Evolutionary conservation across 2,329 filamentous ascomycete genomes (phyloP), one percentile per base, ranked within the genome.

Genomic region (Nothomitra cinnamomea): DNA sequence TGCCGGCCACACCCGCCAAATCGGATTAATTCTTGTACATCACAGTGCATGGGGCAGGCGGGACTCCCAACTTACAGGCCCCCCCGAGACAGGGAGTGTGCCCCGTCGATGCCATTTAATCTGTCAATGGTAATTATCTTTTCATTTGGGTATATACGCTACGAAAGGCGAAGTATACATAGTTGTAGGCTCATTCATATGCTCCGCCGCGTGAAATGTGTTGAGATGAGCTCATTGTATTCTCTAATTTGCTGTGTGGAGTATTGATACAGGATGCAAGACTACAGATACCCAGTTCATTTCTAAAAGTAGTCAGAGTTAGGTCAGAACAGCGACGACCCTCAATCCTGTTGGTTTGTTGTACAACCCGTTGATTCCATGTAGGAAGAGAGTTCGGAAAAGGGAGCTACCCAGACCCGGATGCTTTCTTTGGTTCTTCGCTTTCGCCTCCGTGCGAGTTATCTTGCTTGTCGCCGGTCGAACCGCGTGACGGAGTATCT

Each of bases 391-490:
- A 51, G 54, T 56, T 56, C 42, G 56, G 57, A 54, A 59, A 59
- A 55, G 57, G 55, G 54, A 48, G 15, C 52, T 48, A 61, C 25
- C 61, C 62, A 35, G 63, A 67, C 17, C 66, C 64, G 17, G 64
- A 64, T n/a, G 62, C 54, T 54, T 69, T 67, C 61, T 67, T 68
- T 42, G 60, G 60, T 38, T 58, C 57, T 38, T 65, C 62, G 7
- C 66, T 61, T 3, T 63, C 35, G 56, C 47, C 19, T 60, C 53
- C 45, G 59, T 56, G 53, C 25, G 52, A 5, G 28, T 19, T 17
- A 12, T n/a, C 13, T 28, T 17, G 17, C 22, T 35, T 53, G 25
- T 8, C 42, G 12, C n/a, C 10, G 25, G 8, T 43, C 28, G 36
- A 24, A n/a, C 48, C 38, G 19, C 48, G 36, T 43, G 32, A 52